A percentile compares a stretch with the other conserved stretches of the same genome.
These are phyloP conservation scores for Verticillium nonalfalfae DNA, from an alignment of 2,329 filamentous ascomycete genomes.

Conservation along the genomic window DNA sequence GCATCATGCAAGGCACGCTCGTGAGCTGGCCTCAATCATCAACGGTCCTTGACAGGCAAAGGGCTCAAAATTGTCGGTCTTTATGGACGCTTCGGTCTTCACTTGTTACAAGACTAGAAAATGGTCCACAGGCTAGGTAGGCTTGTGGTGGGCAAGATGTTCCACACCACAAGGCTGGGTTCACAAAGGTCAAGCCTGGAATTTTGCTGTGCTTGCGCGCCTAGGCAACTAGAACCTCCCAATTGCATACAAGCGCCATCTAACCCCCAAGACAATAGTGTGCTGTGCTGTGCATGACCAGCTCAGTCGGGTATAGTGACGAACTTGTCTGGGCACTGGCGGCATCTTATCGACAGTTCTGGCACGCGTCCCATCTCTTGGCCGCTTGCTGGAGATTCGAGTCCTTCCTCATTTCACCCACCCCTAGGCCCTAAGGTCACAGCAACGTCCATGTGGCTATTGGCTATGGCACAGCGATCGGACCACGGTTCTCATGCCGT, in stretches of 20 bases:
- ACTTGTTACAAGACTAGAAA: no score
- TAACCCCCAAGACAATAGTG: neutral
- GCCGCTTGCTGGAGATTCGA: neutral
- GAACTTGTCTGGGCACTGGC: neutral
- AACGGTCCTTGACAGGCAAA: no score
- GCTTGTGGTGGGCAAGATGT: no score
- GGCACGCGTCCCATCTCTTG: neutral
- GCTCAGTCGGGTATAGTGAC: neutral
- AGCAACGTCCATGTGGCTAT: neutral
- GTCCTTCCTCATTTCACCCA: neutral
- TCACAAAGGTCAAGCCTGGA: no score
- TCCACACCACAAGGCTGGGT: no score
- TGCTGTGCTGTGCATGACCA: neutral
- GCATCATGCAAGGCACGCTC: no score
- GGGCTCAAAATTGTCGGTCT: no score
- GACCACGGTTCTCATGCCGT: neutral
- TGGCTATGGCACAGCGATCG: neutral
- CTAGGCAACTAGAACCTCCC: neutral
- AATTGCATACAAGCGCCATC: neutral
- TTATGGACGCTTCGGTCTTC: no score
- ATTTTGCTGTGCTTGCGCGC: neutral
- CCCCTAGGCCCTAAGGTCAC: neutral
- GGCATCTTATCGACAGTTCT: neutral
- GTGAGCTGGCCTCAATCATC: no score
- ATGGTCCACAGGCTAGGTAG: no score